Conservation (phyloP, 129 eudicot genomes). For the Tagetes erecta region DNA sequence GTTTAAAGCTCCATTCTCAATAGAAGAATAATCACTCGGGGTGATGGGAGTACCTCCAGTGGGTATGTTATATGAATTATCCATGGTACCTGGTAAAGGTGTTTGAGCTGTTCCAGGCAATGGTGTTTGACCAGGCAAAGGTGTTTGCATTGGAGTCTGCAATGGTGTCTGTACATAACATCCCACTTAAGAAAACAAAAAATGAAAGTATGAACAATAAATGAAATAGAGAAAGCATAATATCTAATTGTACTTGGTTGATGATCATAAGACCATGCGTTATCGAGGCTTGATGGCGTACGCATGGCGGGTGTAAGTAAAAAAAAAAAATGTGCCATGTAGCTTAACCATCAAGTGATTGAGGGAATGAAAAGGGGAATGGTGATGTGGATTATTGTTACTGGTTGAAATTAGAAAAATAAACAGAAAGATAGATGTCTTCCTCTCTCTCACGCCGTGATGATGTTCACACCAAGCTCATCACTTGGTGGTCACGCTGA, state of each 20-base stretch:
- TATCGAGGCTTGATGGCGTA: too few species aligned
- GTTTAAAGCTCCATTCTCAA: constrained; percentile 43
- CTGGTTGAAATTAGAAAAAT: too few species aligned
- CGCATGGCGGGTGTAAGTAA: too few species aligned
- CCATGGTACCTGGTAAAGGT: constrained; percentile 61
- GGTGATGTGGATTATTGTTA: too few species aligned
- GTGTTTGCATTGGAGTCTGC: constrained; percentile 62
- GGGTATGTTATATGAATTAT: constrained; percentile 70
- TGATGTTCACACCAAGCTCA: too few species aligned
- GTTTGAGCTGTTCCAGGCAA: constrained; percentile 68
- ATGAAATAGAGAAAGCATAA: neutral
- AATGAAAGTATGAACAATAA: constrained; percentile 17
- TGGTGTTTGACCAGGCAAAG: constrained; percentile 75
- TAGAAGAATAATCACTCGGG: constrained; percentile 60
- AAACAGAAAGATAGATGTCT: too few species aligned
- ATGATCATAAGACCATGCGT: neutral
- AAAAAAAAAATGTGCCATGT: too few species aligned
- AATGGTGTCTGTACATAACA: constrained; percentile 47
- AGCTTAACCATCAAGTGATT: too few species aligned
- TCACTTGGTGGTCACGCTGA: too few species aligned
- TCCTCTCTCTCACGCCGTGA: too few species aligned
- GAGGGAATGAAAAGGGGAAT: too few species aligned
- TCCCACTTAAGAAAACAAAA: constrained; percentile 14
- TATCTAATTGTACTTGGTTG: neutral
- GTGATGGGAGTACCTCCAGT: constrained; percentile 76